These are phyloP conservation scores for Leishmania mexicana DNA, from an alignment of 208 protist genomes.

Conservation along the genomic window DNA sequence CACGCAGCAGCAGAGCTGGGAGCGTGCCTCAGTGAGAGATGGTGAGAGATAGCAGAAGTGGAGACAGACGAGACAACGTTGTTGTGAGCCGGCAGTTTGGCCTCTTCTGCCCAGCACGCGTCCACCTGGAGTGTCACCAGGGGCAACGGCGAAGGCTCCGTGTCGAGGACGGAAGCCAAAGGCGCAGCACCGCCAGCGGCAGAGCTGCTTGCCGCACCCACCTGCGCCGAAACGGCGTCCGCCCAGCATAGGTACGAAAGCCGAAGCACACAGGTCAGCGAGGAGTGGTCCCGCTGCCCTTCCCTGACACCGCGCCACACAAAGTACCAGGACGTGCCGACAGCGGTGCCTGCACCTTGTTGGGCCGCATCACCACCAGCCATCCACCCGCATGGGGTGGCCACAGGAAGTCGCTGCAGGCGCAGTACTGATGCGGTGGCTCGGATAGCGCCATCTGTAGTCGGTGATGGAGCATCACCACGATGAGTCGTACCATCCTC, in stretches of 20 bases:
- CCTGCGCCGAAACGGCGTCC: conserved; percentile 1
- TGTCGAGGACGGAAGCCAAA: not conserved
- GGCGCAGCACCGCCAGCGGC: not conserved
- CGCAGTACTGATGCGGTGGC: not conserved
- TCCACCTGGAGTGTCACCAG: conserved; percentile 1
- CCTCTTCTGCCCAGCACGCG: not conserved
- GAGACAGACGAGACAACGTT: not conserved
- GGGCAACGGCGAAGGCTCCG: not conserved
- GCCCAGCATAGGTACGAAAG: not conserved
- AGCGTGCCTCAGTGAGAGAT: not conserved
- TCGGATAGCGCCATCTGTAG: not conserved
- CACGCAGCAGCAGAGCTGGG: not conserved
- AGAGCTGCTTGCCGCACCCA: not conserved
- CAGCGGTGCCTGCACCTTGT: not conserved
- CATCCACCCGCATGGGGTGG: conserved; percentile 9
- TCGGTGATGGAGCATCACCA: not conserved
- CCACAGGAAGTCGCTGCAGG: conserved; percentile 13
- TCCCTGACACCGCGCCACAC: not conserved
- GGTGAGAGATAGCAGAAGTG: not conserved
- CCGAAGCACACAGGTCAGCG: not conserved
- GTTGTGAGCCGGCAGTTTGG: too few relatives aligned
- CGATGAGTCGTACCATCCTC: not conserved
- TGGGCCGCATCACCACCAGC: not conserved
- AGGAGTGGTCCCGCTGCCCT: not conserved
- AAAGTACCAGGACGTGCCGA: conserved; percentile 11